Evolutionary conservation across 1,284 basidiomycete species (phyloP).

Genomic region (Ganoderma lingzhi): DNA sequence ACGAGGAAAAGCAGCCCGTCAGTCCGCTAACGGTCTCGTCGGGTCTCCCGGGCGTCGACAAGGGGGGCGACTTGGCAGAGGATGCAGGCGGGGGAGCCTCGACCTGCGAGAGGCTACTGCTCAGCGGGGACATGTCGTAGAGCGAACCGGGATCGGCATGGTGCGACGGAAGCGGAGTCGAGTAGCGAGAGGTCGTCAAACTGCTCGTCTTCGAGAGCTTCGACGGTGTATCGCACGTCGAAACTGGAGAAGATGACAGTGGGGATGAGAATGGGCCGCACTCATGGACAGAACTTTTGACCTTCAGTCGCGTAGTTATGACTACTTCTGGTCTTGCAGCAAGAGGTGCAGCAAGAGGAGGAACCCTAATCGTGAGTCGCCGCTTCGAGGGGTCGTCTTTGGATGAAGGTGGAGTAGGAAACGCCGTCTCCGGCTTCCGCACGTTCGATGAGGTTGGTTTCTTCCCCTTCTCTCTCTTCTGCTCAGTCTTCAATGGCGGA

Average conservation of each 20-base stretch:
- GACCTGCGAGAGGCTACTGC: slow-evolving; percentile 23
- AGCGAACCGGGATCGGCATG: neutral
- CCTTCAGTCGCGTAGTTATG: slow-evolving; percentile 19
- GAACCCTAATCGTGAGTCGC: slow-evolving; percentile 35
- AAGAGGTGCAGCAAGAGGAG: slow-evolving; percentile 18
- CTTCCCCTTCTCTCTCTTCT: slow-evolving; percentile 17
- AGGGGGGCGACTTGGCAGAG: neutral
- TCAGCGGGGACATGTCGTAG: slow-evolving; percentile 27
- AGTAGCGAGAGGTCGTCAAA: slow-evolving; percentile 12
- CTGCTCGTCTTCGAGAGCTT: neutral
- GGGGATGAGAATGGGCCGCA: slow-evolving; percentile 18
- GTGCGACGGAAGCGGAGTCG: slow-evolving; percentile 15
- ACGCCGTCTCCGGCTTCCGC: slow-evolving; percentile 10
- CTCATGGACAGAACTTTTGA: neutral
- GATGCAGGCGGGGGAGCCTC: slow-evolving; percentile 20
- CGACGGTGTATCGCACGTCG: slow-evolving; percentile 14
- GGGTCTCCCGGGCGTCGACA: slow-evolving; percentile 14
- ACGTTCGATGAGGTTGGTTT: slow-evolving; percentile 5
- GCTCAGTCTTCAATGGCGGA: slow-evolving; percentile 16
- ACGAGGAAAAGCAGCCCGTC: slow-evolving; percentile 23
- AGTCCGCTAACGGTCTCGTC: slow-evolving; percentile 13
- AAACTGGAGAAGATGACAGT: slow-evolving; percentile 21
- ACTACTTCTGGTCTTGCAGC: slow-evolving; percentile 29
- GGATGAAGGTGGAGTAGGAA: slow-evolving; percentile 27
- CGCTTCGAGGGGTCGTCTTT: slow-evolving; percentile 21